phyloP scores from a whole-genome alignment of 306 rosid genomes.

The Cucurbita ficifolia region DNA sequence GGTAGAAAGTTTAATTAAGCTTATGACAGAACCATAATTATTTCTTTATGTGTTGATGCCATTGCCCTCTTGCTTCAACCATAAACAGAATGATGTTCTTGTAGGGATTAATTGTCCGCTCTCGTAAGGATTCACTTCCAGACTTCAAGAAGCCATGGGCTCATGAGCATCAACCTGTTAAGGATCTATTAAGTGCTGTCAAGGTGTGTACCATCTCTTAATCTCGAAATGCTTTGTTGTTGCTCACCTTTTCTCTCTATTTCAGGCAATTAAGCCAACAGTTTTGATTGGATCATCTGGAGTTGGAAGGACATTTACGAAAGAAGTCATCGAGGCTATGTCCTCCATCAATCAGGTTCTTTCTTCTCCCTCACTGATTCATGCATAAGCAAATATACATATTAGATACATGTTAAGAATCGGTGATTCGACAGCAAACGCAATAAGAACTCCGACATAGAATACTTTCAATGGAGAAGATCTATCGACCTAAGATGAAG shows the following conservation, averaged over 20 bases:
- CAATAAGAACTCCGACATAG: too few relatives aligned
- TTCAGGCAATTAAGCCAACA: constrained; percentile 72
- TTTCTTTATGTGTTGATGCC: background rate
- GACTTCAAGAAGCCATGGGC: constrained; percentile 94
- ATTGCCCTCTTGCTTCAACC: background rate
- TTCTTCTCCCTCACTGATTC: constrained; percentile 3
- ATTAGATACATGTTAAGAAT: background rate
- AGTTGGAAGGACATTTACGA: constrained; percentile 66
- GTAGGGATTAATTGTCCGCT: constrained; percentile 81
- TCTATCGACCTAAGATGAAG: too few relatives aligned
- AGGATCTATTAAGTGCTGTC: constrained; percentile 51
- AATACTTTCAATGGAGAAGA: too few relatives aligned
- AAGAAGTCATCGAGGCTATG: constrained; percentile 69
- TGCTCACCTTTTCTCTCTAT: background rate
- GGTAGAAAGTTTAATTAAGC: background rate
- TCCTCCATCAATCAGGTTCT: constrained; percentile 50
- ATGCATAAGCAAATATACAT: background rate
- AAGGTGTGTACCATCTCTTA: constrained; percentile 33
- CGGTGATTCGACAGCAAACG: too few relatives aligned
- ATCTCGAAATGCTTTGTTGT: background rate
- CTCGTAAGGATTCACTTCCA: constrained; percentile 72
- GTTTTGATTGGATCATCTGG: constrained; percentile 85
- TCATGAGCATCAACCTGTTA: constrained; percentile 76
- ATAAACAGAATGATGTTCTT: constrained; percentile 6
- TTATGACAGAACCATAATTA: background rate